Conservation (phyloP, 352 stramenopile species). For the Phytopythium boreale region DNA sequence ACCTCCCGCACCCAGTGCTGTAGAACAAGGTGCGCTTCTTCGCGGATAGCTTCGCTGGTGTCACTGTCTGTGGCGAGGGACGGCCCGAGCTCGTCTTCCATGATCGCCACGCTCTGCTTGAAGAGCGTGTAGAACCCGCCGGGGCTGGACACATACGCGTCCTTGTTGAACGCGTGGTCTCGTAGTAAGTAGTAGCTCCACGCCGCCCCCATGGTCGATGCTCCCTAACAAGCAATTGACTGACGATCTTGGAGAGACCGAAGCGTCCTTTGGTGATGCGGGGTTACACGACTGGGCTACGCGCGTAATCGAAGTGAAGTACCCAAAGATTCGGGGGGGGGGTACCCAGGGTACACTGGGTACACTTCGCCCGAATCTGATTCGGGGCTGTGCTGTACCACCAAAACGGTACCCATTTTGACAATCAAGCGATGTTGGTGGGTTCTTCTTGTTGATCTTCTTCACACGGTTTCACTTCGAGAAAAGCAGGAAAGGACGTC, state of each 20-base stretch:
- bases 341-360: no score
- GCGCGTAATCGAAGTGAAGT: no score
- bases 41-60: conserved; percentile 12
- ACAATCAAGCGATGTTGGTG: no score
- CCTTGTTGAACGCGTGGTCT: conserved; percentile 29
- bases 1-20: conserved; percentile 50
- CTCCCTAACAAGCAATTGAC: no score
- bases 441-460: no score
- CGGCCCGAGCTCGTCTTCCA: conserved; percentile 14
- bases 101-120: conserved; percentile 27
- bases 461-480: no score
- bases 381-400: neutral
- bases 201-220: conserved; percentile 22
- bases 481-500: neutral
- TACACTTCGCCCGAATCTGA: no score
- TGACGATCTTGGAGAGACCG: no score
- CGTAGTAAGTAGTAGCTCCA: conserved; percentile 26
- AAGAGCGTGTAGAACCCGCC: conserved; percentile 30
- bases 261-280: no score
- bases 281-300: no score
- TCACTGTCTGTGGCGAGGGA: neutral
- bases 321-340: no score
- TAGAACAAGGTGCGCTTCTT: conserved; percentile 38
- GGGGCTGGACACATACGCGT: conserved; percentile 15
- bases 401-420: neutral